These are phyloP conservation scores for Lasiodiplodia theobromae DNA, from an alignment of 2,329 filamentous ascomycete genomes.

Conservation along the genomic window DNA sequence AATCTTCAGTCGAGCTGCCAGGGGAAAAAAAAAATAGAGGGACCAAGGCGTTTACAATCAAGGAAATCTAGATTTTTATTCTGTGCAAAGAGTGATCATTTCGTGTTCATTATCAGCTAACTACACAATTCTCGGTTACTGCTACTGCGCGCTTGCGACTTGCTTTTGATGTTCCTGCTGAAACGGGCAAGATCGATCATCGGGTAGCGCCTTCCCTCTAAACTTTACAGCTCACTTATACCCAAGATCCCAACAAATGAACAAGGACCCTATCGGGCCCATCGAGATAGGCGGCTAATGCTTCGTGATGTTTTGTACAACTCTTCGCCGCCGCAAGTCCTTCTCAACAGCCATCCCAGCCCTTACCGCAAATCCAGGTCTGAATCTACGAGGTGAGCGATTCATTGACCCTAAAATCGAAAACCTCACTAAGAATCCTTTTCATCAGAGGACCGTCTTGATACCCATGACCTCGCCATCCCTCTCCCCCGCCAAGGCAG, in stretches of 20 bases:
- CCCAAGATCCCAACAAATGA: background rate
- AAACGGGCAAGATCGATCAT: background rate
- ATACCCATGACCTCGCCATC: slow-evolving; percentile 28
- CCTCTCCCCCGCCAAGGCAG: slow-evolving; percentile 9
- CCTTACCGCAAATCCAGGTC: slow-evolving; percentile 37
- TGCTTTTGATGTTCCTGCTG: background rate
- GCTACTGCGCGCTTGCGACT: background rate
- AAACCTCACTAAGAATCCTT: background rate
- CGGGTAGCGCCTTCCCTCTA: background rate
- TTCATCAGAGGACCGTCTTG: slow-evolving; percentile 23
- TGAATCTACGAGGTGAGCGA: slow-evolving; percentile 42
- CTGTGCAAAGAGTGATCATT: background rate
- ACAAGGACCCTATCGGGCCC: background rate
- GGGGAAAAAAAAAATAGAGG: background rate
- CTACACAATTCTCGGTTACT: background rate
- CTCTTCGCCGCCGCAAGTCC: slow-evolving; percentile 48
- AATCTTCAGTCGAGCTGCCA: background rate
- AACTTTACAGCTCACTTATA: background rate
- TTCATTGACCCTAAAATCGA: background rate
- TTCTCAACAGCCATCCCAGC: slow-evolving; percentile 47
- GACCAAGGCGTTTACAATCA: background rate
- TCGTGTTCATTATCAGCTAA: background rate
- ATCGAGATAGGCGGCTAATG: background rate
- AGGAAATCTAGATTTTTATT: background rate
- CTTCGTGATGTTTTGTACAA: slow-evolving; percentile 49